Evolutionary conservation across 2,329 filamentous ascomycete species (phyloP), one percentile per base, ranked within the genome.

Genomic region (Cercospora canescens): DNA sequence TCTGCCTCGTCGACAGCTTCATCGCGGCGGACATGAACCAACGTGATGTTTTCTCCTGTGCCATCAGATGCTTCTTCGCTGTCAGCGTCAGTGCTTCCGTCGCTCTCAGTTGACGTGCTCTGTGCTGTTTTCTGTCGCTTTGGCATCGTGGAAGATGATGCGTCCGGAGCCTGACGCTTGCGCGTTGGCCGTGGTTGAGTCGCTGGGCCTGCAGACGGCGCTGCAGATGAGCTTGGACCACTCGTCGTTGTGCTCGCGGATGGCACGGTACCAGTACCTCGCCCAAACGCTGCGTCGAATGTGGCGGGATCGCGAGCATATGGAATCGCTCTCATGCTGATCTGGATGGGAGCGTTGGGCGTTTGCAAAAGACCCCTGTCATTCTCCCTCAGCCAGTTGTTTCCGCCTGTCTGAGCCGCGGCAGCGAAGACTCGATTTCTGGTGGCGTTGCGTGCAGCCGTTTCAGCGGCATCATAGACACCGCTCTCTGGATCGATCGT

Each of bases 371-470:
- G 28, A 7, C 45, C 45, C 6, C 7, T n/a, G 12, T 37, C 16
- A 4, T 64, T 39, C 5, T 52, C 56, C 12, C 55, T 45, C 6
- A 64, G 56, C 62, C 62, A 64, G 28, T 64, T 64, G 4, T 32
- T 45, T 12, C 56, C 62, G 14, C 24, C 45, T 4, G 32, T 16
- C 14, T 60, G 45, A 16, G 37, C 41, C 4, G 56, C 56, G 1
- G 57, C 35, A 7, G 24, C 34, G 21, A 7, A 9, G 28, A 64
- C 54, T 16, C 30, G 34, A 3, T 45, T 26, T 1, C n/a, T 26
- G 2, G 57, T 32, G 3, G 11, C 3, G 1, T 26, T 37, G 30
- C 56, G 62, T 1, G 21, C 45, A 2, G 21, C 21, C 2, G 56
- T 30, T 8, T 59, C 56, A 14, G 6, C n/a, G 11, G 21, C 6